Percentiles rank a stretch among this genome's conserved stretches.
Evolutionary conservation across 148 eudicot genomes (phyloP).

Genomic region (Polygonum maritimum): DNA sequence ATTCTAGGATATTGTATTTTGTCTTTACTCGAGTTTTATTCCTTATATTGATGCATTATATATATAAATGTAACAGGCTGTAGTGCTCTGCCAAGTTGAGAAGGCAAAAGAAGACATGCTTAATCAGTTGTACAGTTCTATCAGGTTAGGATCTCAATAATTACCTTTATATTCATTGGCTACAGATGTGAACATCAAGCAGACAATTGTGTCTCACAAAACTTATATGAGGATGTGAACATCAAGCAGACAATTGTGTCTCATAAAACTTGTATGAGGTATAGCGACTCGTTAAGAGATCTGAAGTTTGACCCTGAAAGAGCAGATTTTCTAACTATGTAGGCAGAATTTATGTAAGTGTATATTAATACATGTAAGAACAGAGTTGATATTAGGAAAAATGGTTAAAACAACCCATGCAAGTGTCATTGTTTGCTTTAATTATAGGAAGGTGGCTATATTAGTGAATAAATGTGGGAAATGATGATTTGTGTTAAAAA

Average conservation of each 20-base stretch:
- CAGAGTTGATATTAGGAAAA: not conserved
- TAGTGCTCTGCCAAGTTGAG: constrained; percentile 98
- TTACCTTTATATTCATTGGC: not conserved
- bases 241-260: not conserved
- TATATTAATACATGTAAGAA: not conserved
- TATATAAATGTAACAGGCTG: constrained; percentile 53
- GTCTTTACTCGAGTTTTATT: not conserved
- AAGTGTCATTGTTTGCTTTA: not conserved
- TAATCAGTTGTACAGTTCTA: constrained; percentile 82
- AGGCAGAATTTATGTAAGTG: not conserved
- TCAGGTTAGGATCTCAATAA: constrained; percentile 49
- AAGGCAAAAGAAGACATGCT: constrained; percentile 99
- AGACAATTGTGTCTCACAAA: no score
- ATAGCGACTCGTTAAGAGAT: not conserved
- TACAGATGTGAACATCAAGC: not conserved
- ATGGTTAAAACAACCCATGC: not conserved
- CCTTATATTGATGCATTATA: not conserved
- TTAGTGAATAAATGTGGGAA: no score
- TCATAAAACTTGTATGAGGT: no score
- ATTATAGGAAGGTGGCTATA: not conserved
- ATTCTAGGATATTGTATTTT: not conserved
- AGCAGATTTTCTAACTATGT: not conserved
- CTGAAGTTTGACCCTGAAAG: not conserved
- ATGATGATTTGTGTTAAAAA: not conserved
- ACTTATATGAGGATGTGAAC: not conserved